phyloP scores from a whole-genome alignment of 2,329 filamentous ascomycete genomes.

The Trichoderma atroviride region DNA sequence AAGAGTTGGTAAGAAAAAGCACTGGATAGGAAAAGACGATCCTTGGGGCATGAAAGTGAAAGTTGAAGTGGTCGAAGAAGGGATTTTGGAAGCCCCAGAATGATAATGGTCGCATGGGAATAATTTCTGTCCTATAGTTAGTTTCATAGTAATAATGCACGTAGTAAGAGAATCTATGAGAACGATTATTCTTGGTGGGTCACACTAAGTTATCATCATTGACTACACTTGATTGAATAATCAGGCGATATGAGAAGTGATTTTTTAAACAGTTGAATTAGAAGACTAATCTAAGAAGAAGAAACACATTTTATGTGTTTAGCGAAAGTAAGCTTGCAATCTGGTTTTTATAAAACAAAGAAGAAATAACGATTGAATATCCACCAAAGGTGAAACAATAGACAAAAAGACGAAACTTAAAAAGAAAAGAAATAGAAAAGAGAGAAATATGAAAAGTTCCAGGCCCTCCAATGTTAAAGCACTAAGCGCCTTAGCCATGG shows the following conservation, averaged over 20 bases:
- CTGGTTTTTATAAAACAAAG: background rate
- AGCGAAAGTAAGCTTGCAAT: background rate
- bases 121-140: background rate
- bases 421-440: background rate
- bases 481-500: background rate
- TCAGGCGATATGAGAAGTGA: background rate
- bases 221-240: background rate
- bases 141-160: background rate
- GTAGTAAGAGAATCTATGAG: background rate
- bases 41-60: conserved; percentile 46
- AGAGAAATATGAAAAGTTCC: background rate
- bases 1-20: conserved; percentile 63
- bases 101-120: background rate
- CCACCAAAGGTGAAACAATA: background rate
- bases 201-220: background rate
- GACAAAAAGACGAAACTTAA: background rate
- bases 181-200: background rate
- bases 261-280: background rate
- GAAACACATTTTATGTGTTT: background rate
- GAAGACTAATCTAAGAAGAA: background rate
- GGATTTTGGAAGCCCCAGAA: conserved; percentile 30
- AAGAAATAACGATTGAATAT: background rate
- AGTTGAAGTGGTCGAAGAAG: conserved; percentile 40
- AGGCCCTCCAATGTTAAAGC: background rate
- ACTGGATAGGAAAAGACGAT: conserved; percentile 47